Evolutionary conservation across 495 filamentous ascomycete genomes (phyloP).

Genomic region (Tuber magnatum): DNA sequence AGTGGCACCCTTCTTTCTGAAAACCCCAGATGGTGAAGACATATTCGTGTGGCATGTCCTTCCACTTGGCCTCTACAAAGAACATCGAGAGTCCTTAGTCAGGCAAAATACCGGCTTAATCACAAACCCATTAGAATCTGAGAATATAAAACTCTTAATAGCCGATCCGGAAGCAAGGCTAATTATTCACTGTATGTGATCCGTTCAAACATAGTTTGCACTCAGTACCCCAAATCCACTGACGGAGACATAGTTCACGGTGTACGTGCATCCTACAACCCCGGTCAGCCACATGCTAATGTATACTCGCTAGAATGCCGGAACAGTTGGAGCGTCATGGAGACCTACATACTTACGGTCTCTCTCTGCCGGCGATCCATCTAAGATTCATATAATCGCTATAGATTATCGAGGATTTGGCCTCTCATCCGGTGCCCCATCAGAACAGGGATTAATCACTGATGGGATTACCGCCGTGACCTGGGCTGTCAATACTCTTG

Average conservation of each 20-base stretch:
- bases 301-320: conserved; percentile 46
- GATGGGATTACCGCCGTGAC: conserved; percentile 67
- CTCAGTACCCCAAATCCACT: conserved; percentile 1
- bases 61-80: conserved; percentile 50
- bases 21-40: conserved; percentile 53
- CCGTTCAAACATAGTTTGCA: neutral
- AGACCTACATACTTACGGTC: conserved; percentile 50
- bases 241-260: conserved; percentile 10
- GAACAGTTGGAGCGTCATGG: conserved; percentile 49
- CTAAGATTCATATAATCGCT: conserved; percentile 56
- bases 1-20: conserved; percentile 53
- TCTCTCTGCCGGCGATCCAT: conserved; percentile 47
- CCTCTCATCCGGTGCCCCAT: conserved; percentile 67
- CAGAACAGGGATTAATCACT: conserved; percentile 71
- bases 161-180: conserved; percentile 52
- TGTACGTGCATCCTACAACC: conserved; percentile 6
- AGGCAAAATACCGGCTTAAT: conserved; percentile 44
- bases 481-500: conserved; percentile 59
- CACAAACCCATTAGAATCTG: conserved; percentile 45
- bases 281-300: conserved; percentile 14
- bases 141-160: conserved; percentile 50
- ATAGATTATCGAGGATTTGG: conserved; percentile 92
- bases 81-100: conserved; percentile 48
- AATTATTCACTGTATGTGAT: conserved; percentile 52
- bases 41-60: conserved; percentile 59